A percentile compares a stretch with the other conserved stretches of the same genome.
Evolutionary conservation across 2,329 filamentous ascomycete species (phyloP).

Genomic region (Colletotrichum tropicicola): DNA sequence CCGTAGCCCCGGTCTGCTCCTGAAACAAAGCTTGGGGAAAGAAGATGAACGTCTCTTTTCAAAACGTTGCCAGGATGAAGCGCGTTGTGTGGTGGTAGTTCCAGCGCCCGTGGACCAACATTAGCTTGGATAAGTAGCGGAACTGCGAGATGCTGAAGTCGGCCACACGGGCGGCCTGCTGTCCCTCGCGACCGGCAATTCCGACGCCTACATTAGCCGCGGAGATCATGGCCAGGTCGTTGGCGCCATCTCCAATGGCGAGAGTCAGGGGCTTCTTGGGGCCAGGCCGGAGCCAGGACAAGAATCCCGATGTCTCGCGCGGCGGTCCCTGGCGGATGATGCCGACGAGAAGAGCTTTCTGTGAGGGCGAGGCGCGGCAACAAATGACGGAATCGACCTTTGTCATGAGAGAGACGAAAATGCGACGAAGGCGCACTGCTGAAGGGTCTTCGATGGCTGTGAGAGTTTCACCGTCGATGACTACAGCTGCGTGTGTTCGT

Average conservation of each 20-base stretch:
- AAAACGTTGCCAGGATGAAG: conserved; percentile 90
- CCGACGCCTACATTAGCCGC: conserved; percentile 86
- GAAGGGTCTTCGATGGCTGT: conserved; percentile 71
- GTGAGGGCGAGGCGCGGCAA: conserved; percentile 87
- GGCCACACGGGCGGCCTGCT: conserved; percentile 88
- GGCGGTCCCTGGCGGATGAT: conserved; percentile 79
- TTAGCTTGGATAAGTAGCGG: conserved; percentile 81
- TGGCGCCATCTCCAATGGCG: conserved; percentile 92
- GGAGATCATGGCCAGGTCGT: conserved; percentile 96
- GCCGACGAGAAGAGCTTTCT: conserved; percentile 86
- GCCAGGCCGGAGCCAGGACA: conserved; percentile 46
- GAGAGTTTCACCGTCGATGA: conserved; percentile 86
- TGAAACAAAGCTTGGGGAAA: conserved; percentile 86
- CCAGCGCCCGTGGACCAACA: conserved; percentile 89
- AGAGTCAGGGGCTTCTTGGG: conserved; percentile 72
- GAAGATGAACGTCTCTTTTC: conserved; percentile 88
- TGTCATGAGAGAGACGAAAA: conserved; percentile 83
- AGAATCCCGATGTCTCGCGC: conserved; percentile 48
- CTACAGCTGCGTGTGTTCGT: conserved; percentile 75
- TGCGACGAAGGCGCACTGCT: conserved; percentile 47
- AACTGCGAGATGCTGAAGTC: conserved; percentile 95
- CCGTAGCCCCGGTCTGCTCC: conserved; percentile 84
- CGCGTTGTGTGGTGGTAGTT: conserved; percentile 91
- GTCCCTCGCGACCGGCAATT: conserved; percentile 89
- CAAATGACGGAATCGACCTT: conserved; percentile 90